These are phyloP conservation scores for Neopestalotiopsis sp. DNA, from an alignment of 2,329 filamentous ascomycete genomes.

Conservation along the genomic window DNA sequence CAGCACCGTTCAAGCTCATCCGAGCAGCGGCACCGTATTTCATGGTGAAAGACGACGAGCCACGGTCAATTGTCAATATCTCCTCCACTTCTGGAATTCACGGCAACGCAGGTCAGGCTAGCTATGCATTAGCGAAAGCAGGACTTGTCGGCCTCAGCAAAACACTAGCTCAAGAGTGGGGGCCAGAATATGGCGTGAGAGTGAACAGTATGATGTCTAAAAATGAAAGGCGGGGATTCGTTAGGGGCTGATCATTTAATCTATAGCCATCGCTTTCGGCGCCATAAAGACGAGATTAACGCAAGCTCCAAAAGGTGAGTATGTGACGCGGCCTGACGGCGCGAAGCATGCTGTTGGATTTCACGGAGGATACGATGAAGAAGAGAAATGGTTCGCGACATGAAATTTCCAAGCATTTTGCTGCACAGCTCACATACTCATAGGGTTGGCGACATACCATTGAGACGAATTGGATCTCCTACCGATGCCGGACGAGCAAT, in stretches of 20 bases:
- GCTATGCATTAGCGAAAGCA: background rate
- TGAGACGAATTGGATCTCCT: background rate
- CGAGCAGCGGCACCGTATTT: background rate
- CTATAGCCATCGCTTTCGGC: background rate
- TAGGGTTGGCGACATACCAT: background rate
- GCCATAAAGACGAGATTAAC: conserved; percentile 9
- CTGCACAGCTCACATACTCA: background rate
- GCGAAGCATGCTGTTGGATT: conserved; percentile 4
- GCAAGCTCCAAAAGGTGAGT: background rate
- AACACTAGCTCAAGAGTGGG: conserved; percentile 3
- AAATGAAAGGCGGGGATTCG: background rate
- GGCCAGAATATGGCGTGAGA: conserved; percentile 10
- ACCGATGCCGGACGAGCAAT: background rate
- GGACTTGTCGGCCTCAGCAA: conserved; percentile 3
- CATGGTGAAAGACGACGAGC: background rate
- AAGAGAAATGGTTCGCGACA: background rate
- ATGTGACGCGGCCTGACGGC: background rate
- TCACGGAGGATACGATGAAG: background rate
- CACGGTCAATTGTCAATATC: background rate
- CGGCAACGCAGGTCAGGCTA: background rate
- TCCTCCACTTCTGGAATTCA: conserved; percentile 1
- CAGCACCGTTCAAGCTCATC: conserved; percentile 5
- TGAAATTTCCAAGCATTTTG: background rate
- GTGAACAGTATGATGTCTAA: conserved; percentile 3
- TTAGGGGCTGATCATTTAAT: background rate